Evolutionary conservation across 2,329 filamentous ascomycete genomes (phyloP).

Genomic region (Penicillium sp.): DNA sequence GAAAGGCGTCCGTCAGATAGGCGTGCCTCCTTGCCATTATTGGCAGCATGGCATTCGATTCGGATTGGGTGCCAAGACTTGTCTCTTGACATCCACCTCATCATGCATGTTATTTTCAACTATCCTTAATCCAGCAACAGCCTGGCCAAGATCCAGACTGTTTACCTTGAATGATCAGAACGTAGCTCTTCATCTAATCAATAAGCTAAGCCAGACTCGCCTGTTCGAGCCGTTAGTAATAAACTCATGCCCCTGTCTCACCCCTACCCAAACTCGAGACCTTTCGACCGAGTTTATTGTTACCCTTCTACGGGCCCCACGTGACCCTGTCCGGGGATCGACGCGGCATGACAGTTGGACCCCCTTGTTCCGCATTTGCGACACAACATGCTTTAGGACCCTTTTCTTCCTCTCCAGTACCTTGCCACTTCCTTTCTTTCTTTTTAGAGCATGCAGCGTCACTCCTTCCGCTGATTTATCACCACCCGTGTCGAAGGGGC

Average conservation of each 20-base stretch:
- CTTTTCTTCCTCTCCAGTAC: background rate
- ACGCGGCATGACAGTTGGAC: background rate
- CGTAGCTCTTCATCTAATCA: background rate
- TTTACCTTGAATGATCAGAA: background rate
- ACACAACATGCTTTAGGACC: conserved; percentile 5
- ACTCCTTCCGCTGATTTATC: conserved; percentile 17
- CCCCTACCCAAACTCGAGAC: background rate
- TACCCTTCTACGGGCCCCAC: conserved; percentile 1
- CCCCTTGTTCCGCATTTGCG: conserved; percentile 9
- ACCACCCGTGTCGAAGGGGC: conserved; percentile 13
- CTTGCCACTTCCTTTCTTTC: conserved; percentile 1
- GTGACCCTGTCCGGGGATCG: conserved; percentile 11
- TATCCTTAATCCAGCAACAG: conserved; percentile 10
- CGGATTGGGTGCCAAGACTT: background rate
- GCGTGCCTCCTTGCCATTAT: background rate
- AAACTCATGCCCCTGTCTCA: background rate
- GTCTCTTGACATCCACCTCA: conserved; percentile 1
- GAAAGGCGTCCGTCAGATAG: background rate
- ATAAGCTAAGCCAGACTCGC: background rate
- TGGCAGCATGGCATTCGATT: conserved; percentile 1
- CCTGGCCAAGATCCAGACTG: background rate
- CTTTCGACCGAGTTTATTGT: conserved; percentile 1
- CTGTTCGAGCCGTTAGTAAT: background rate
- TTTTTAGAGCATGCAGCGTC: conserved; percentile 19
- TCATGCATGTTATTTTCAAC: conserved; percentile 17